Evolutionary conservation across 164 flowering plant species (phyloP).

Genomic region (Pachysandra terminalis): DNA sequence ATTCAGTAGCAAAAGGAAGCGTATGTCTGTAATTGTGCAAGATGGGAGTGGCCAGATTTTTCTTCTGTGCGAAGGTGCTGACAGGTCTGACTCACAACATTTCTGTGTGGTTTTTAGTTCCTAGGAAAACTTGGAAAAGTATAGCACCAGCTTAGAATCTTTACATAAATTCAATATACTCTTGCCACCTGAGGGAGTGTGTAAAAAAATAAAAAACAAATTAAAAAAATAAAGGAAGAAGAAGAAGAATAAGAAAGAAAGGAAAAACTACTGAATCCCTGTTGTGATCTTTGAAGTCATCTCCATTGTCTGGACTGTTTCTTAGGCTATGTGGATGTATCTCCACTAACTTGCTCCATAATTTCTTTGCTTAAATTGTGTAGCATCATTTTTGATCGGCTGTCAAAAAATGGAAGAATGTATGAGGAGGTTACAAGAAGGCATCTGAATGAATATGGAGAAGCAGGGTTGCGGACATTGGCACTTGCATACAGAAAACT

Average conservation of each 20-base stretch:
- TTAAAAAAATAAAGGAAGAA: no score
- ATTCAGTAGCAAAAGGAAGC: constrained; percentile 86
- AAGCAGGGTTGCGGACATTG: constrained; percentile 92
- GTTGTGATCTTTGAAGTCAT: neutral
- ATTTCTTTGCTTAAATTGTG: constrained; percentile 14
- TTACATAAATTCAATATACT: no score
- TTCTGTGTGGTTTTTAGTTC: neutral
- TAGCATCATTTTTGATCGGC: constrained; percentile 92
- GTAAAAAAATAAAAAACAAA: no score
- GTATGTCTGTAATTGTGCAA: constrained; percentile 82
- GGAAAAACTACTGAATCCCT: neutral
- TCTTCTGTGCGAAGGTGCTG: constrained; percentile 93
- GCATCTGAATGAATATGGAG: constrained; percentile 94
- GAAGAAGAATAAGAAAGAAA: no score
- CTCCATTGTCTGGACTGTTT: no score
- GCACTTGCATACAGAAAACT: constrained; percentile 88
- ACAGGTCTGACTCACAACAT: constrained; percentile 54
- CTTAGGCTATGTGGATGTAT: neutral
- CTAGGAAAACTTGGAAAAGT: neutral
- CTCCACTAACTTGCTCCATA: neutral
- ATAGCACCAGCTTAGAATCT: neutral
- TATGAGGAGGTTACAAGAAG: constrained; percentile 66
- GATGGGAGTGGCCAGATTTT: constrained; percentile 73
- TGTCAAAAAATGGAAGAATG: constrained; percentile 71
- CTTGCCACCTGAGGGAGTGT: no score